Evolutionary conservation across 176 grass and related monocot genomes (phyloP).

Genomic region (Paspalum notatum): DNA sequence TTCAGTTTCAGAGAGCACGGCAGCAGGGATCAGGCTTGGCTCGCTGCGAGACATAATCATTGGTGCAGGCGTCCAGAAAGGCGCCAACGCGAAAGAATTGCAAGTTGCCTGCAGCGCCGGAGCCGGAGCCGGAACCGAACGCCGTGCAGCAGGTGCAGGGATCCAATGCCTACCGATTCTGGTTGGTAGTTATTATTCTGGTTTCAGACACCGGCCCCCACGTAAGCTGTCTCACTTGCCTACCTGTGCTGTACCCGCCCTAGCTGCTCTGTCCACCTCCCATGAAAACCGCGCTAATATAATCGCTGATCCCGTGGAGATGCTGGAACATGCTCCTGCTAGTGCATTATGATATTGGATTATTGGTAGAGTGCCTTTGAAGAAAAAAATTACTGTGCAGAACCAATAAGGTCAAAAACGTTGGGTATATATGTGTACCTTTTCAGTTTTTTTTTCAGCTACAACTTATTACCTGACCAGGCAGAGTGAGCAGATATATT

Average conservation of each 20-base stretch:
- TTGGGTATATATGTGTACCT: neutral
- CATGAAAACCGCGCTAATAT: too few relatives aligned
- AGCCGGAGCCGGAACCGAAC: neutral
- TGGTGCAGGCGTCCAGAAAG: slow-evolving; percentile 26
- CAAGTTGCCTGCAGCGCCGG: neutral
- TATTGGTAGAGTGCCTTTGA: slow-evolving; percentile 20
- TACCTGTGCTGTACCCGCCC: slow-evolving; percentile 46
- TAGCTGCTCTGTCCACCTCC: neutral
- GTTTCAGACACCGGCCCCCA: slow-evolving; percentile 27
- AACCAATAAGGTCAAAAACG: slow-evolving; percentile 27
- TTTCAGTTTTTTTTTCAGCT: neutral
- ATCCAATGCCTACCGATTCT: slow-evolving; percentile 53
- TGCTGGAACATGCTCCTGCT: neutral
- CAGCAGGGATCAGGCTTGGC: too few relatives aligned
- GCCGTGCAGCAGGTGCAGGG: neutral
- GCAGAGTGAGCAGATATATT: neutral
- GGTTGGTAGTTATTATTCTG: slow-evolving; percentile 27
- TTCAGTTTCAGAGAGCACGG: too few relatives aligned
- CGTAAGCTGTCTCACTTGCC: slow-evolving; percentile 46
- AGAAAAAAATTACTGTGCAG: neutral
- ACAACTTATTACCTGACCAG: too few relatives aligned
- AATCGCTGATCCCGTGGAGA: slow-evolving; percentile 1
- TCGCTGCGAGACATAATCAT: slow-evolving; percentile 35
- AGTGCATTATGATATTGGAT: slow-evolving; percentile 10
- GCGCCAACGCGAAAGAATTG: slow-evolving; percentile 33